Base-by-base conservation (phyloP, 768 basidiomycete genomes). In the Mycena galopus region DNA sequence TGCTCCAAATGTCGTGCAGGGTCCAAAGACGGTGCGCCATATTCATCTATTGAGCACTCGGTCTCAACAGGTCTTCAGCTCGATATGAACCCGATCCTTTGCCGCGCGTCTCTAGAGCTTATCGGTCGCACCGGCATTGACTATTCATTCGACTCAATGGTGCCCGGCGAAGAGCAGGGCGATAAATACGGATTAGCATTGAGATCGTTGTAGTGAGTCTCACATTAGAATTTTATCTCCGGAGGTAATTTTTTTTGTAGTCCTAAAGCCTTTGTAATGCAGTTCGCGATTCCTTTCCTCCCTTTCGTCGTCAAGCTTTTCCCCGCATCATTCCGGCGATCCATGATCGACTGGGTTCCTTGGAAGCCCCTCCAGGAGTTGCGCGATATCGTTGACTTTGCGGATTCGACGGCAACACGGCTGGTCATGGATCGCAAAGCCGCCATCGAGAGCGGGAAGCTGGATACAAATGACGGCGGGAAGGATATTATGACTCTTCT, bases 401-500 rank as follows among this genome's bases (percentile, higher is more conserved):
- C 17, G 37, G 27, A 44, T 57, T 0, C 21, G 19, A 33, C 35
- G 1, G 39, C 65, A 9, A 6, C 19, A 4, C 4, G 58, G 21
- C 23, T 67, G 29, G 55, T 57, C 11, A 44, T 12, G 9, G 56
- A 57, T 30, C 37, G 55, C 0, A 67, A 47, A 17, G n/a, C 21
- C 11, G 39, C 27, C 11, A 30, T 67, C 4, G 56, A 58, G 19
- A 33, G 56, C 21, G 56, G 32, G 2, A 4, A 33, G 2, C 30
- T 32, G 17, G 29, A 56, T 17, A 56, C 17, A 56, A 8, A 39
- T 35, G 33, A 35, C 7, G 33, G 33, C 33, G 33, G 11, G 14
- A 67, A 67, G 55, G 65, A 67, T 44, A 12, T 67, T n/a, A 67
- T 67, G 55, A 67, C 39, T 17, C 4, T 67, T 11, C 21, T 67